Evolutionary conservation across 164 flowering plant species (phyloP), one percentile per base, ranked within the genome.

Genomic region (Aristolochia contorta): DNA sequence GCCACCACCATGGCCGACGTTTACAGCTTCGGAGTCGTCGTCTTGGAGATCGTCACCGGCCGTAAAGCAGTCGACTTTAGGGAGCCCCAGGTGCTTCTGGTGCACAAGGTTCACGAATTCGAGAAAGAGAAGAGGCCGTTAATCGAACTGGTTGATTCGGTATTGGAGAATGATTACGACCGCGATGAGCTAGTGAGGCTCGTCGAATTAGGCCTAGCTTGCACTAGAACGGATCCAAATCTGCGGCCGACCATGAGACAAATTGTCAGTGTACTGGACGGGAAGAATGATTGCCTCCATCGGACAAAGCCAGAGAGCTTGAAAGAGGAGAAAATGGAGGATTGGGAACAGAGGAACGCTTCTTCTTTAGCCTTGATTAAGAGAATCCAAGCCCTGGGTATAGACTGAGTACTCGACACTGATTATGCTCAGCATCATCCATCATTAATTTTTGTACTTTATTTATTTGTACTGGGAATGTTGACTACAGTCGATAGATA

Each of bases 1-100:
- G 96, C 85, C 21, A 82, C 84, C 6, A 47, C 96, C 16, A 59
- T 57, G 67, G 83, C 95, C 2, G 97, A 93, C 66, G 72, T 85
- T 13, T 93, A 91, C 63, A 85, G 97, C 73, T 91, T 88, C 51
- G 97, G 99, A 0, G 89, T 91, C 23, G 96, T 93, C 59, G 59
- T 90, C 67, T 91, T 93, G 21, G 99, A 93, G 83, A 69, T 91
- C 41, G 77, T 85, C 25, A 86, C 56, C 27, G 97, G 99, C 21
- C 73, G 69, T 66, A 79, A 71, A 81, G 96, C 96, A 6, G 95
- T 85, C 0, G 93, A 91, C 54, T 86, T 85, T 51, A 70, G 94
- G 50, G 62, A 67, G 64, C 85, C 84, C 1, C 79, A 85, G 57
- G 96, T 74, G 54, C 71, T 93, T 14, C 57, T 91, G 56, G 91